These are phyloP conservation scores for Sphaerobolus stellatus DNA, from an alignment of 1,284 basidiomycete genomes.

Conservation along the genomic window DNA sequence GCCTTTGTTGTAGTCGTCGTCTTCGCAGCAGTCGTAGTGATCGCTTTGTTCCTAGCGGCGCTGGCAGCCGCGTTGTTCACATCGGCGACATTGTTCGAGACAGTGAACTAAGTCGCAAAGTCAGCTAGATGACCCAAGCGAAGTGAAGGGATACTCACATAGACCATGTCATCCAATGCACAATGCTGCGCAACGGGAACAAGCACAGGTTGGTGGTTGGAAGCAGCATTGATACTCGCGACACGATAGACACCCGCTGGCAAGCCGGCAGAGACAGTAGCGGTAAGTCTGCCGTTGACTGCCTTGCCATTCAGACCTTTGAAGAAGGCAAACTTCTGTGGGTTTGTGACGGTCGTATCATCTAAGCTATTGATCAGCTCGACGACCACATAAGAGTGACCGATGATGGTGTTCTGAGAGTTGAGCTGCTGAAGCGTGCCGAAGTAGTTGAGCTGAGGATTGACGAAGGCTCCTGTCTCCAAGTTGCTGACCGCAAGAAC, in stretches of 20 bases:
- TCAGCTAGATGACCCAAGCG: no score
- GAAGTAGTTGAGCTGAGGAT: conserved; percentile 50
- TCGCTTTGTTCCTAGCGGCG: no score
- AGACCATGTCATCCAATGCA: conserved; percentile 48
- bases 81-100: no score
- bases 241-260: conserved; percentile 56
- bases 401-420: conserved; percentile 41
- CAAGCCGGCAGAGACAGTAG: conserved; percentile 50
- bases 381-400: conserved; percentile 62
- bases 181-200: conserved; percentile 55
- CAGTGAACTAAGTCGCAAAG: no score
- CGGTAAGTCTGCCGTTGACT: conserved; percentile 46
- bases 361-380: conserved; percentile 44
- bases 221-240: conserved; percentile 50
- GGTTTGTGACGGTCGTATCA: conserved; percentile 47
- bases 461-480: conserved; percentile 53
- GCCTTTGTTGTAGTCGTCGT: no score
- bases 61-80: no score
- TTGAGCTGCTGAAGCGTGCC: conserved; percentile 47
- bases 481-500: conserved; percentile 44
- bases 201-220: conserved; percentile 56
- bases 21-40: no score
- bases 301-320: conserved; percentile 52
- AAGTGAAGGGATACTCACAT: no score
- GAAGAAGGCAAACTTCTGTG: conserved; percentile 58